Evolutionary conservation across 495 filamentous ascomycete species (phyloP).

Genomic region (Aspergillus wentii): DNA sequence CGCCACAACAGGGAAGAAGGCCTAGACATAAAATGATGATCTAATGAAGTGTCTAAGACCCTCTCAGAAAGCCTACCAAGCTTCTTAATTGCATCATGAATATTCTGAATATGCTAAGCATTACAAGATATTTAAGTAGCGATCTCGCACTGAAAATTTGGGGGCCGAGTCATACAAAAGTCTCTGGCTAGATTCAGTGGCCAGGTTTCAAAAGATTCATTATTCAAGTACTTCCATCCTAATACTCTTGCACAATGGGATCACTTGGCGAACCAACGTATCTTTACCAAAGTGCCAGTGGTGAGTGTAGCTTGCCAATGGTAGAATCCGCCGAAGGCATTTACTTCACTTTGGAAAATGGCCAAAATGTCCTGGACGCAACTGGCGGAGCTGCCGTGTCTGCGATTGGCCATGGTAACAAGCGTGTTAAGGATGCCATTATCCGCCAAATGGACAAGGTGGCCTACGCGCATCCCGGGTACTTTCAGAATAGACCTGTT

Average conservation of each 20-base stretch:
- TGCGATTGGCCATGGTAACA: slow-evolving; percentile 32
- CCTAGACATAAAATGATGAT: no score
- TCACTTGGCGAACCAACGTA: slow-evolving; percentile 3
- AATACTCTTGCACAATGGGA: slow-evolving; percentile 4
- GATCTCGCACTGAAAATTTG: no score
- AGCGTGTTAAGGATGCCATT: slow-evolving; percentile 36
- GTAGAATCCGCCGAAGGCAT: slow-evolving; percentile 8
- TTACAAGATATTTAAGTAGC: no score
- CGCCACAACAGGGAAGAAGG: no score
- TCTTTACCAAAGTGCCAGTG: slow-evolving; percentile 6
- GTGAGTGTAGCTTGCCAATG: slow-evolving; percentile 1
- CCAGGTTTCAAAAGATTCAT: no score
- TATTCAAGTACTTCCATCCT: no score
- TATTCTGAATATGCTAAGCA: no score
- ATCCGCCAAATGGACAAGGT: slow-evolving; percentile 32
- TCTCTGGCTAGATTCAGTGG: no score
- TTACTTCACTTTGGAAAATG: slow-evolving; percentile 32
- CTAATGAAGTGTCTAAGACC: no score
- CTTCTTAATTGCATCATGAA: no score
- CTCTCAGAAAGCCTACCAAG: no score
- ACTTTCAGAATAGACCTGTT: slow-evolving; percentile 34
- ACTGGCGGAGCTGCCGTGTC: slow-evolving; percentile 35
- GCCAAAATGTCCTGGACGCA: slow-evolving; percentile 48
- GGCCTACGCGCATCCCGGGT: slow-evolving; percentile 41
- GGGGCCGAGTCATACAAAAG: no score